phyloP scores from a whole-genome alignment of 768 basidiomycete species.

The Suillus hirtellus region DNA sequence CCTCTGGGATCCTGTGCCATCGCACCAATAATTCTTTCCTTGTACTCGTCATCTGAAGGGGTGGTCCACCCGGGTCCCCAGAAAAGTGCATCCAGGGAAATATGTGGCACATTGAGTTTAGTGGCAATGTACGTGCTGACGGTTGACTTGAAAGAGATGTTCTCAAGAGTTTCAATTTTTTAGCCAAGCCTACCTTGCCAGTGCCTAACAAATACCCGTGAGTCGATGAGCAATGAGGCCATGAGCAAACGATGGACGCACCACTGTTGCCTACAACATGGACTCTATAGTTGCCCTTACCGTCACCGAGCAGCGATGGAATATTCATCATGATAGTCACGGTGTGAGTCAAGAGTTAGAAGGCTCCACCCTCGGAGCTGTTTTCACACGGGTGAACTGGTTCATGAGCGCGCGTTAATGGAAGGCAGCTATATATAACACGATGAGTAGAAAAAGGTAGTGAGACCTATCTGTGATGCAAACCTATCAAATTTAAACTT shows the following conservation, averaged over 20 bases:
- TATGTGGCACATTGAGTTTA: slow-evolving; percentile 45
- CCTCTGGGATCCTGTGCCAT: slow-evolving; percentile 34
- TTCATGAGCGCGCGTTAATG: neutral
- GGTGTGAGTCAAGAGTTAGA: neutral
- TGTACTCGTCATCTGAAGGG: slow-evolving; percentile 30
- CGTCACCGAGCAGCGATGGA: slow-evolving; percentile 45
- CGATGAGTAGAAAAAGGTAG: slow-evolving; percentile 8
- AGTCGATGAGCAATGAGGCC: slow-evolving; percentile 3
- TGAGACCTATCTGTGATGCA: slow-evolving; percentile 13
- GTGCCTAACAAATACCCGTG: slow-evolving; percentile 24
- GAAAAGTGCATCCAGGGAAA: slow-evolving; percentile 47
- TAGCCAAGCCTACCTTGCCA: slow-evolving; percentile 38
- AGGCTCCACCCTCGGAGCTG: neutral
- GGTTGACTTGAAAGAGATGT: slow-evolving; percentile 41
- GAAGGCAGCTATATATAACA: neutral
- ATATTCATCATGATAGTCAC: neutral
- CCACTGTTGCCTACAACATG: slow-evolving; percentile 55
- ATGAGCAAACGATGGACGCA: slow-evolving; percentile 25
- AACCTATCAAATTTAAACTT: slow-evolving; percentile 48
- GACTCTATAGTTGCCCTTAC: slow-evolving; percentile 46
- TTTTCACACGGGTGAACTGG: neutral
- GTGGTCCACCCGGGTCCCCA: slow-evolving; percentile 53
- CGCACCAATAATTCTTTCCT: slow-evolving; percentile 22
- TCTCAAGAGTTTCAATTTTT: neutral
- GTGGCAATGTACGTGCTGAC: slow-evolving; percentile 44